phyloP scores from a whole-genome alignment of 306 rosid genomes.

The Medicago ruthenica region DNA sequence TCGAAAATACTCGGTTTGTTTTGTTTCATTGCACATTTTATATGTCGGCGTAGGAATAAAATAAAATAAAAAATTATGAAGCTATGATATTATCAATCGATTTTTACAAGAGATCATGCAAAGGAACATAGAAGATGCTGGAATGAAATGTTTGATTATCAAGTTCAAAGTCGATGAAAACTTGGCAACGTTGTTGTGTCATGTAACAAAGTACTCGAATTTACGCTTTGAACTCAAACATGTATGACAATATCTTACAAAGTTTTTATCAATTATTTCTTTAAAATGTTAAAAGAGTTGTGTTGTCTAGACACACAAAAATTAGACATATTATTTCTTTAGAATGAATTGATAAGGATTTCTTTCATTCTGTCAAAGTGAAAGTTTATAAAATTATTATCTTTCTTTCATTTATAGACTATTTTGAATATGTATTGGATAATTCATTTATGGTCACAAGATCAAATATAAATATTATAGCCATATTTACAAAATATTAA shows the following conservation, averaged over 20 bases:
- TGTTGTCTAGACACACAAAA: neutral
- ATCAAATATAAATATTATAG: too few species aligned
- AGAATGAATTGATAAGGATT: too few species aligned
- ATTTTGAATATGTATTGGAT: too few species aligned
- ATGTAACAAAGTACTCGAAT: neutral
- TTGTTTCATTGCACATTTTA: neutral
- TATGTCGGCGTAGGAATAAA: neutral
- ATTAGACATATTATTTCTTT: too few species aligned
- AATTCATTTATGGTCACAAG: too few species aligned
- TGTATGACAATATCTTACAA: neutral
- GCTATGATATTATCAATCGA: neutral
- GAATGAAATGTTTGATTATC: neutral
- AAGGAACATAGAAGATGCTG: neutral
- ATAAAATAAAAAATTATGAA: neutral
- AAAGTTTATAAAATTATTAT: too few species aligned
- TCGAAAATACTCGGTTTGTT: neutral
- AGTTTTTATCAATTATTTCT: neutral
- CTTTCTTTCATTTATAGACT: too few species aligned
- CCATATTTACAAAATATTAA: too few species aligned
- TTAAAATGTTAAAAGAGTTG: neutral
- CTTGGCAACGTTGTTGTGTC: neutral
- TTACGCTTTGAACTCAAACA: neutral
- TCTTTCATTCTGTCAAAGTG: too few species aligned
- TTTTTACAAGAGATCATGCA: neutral
- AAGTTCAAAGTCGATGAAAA: constrained; percentile 12